Evolutionary conservation across 192 early-diverging fungal genomes (phyloP).

Genomic region (Rhizophagus prolifer): DNA sequence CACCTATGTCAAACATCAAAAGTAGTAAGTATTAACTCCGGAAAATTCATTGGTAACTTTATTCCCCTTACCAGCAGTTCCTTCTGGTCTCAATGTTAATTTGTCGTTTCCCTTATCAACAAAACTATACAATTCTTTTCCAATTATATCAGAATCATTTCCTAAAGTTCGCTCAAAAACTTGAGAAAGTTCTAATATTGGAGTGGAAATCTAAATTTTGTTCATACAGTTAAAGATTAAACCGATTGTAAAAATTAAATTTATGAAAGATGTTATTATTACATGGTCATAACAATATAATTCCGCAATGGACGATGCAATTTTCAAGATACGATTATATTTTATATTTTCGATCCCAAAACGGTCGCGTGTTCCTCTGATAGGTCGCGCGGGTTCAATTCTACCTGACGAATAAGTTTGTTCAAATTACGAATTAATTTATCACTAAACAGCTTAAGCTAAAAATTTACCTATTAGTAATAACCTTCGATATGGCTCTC

Average conservation of each 20-base stretch:
- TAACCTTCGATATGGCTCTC: too few relatives aligned
- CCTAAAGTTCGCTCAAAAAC: constrained; percentile 65
- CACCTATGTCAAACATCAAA: constrained; percentile 20
- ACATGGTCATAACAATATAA: constrained; percentile 57
- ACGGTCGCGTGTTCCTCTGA: constrained; percentile 64
- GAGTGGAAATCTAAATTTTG: constrained; percentile 50
- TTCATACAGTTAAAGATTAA: neutral
- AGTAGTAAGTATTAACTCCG: neutral
- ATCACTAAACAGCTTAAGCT: too few relatives aligned
- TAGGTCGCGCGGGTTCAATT: constrained; percentile 42
- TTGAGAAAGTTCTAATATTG: constrained; percentile 63
- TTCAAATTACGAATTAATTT: too few relatives aligned
- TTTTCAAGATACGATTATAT: constrained; percentile 46
- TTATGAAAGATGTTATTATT: neutral
- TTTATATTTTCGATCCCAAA: constrained; percentile 48
- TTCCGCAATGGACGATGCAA: constrained; percentile 40
- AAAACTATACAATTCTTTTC: constrained; percentile 70
- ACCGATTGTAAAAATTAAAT: neutral
- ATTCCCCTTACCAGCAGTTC: constrained; percentile 48
- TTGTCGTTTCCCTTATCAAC: constrained; percentile 54
- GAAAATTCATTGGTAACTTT: neutral
- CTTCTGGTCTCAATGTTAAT: constrained; percentile 69
- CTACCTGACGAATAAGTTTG: too few relatives aligned
- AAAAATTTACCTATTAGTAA: too few relatives aligned
- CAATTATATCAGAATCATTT: constrained; percentile 61